Conservation (phyloP, 805 yeast species). For the Saturnispora serradocipensis region DNA sequence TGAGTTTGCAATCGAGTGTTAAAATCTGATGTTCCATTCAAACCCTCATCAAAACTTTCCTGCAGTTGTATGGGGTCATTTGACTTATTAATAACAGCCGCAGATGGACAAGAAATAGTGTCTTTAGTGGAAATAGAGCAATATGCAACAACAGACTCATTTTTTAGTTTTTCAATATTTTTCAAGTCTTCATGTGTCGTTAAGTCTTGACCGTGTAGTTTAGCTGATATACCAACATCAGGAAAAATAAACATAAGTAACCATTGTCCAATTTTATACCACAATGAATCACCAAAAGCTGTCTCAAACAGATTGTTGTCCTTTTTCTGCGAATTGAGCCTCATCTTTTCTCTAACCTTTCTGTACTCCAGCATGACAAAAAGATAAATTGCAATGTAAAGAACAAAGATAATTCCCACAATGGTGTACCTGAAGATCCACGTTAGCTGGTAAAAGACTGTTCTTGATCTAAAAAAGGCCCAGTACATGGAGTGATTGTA, state of each 20-base stretch:
- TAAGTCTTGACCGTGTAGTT: slow-evolving; percentile 23
- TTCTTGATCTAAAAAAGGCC: slow-evolving; percentile 66
- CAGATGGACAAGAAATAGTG: not conserved
- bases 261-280: slow-evolving; percentile 25
- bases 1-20: slow-evolving; percentile 6
- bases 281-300: slow-evolving; percentile 22
- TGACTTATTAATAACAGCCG: not conserved
- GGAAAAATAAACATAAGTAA: slow-evolving; percentile 25
- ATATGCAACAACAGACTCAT: slow-evolving; percentile 6
- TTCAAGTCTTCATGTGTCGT: slow-evolving; percentile 21
- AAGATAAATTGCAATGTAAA: slow-evolving; percentile 63
- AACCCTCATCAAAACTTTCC: slow-evolving; percentile 1
- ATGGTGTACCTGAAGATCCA: slow-evolving; percentile 78
- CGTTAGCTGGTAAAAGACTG: slow-evolving; percentile 68
- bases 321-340: slow-evolving; percentile 1
- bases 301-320: slow-evolving; percentile 3
- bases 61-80: not conserved
- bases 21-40: slow-evolving; percentile 1
- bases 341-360: slow-evolving; percentile 24
- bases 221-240: slow-evolving; percentile 24
- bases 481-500: slow-evolving; percentile 59
- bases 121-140: not conserved
- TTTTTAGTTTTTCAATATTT: slow-evolving; percentile 19
- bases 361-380: slow-evolving; percentile 60
- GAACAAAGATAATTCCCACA: slow-evolving; percentile 48